A percentile compares a stretch with the other conserved stretches of the same genome.
phyloP scores from a whole-genome alignment of 2,329 filamentous ascomycete species.

The Cadophora sp. region DNA sequence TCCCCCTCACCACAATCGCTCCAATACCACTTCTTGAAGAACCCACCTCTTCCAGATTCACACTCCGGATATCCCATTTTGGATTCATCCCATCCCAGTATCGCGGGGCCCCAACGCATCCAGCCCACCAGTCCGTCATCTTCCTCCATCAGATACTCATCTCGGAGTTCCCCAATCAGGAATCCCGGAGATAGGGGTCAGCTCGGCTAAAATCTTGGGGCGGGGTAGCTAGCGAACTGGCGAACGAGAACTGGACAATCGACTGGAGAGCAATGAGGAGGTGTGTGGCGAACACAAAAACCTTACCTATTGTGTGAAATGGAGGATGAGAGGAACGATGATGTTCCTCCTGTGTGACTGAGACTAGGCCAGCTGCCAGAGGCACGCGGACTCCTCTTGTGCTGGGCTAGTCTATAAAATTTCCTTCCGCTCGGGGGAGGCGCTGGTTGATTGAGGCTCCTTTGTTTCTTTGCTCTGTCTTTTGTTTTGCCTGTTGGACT shows the following conservation, averaged over 20 bases:
- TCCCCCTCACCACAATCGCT: neutral
- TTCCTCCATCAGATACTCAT: neutral
- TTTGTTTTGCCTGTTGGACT: neutral
- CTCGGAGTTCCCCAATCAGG: neutral
- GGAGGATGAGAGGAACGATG: neutral
- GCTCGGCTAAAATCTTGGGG: slow-evolving; percentile 2
- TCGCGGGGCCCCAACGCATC: slow-evolving; percentile 1
- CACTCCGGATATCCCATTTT: slow-evolving; percentile 7
- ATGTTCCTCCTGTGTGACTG: neutral
- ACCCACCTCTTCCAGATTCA: neutral
- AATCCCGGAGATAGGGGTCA: neutral
- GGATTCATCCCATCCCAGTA: neutral
- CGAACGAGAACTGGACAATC: neutral
- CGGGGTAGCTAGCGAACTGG: neutral
- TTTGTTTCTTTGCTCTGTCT: neutral
- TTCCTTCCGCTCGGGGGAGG: neutral
- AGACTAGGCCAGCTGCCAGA: slow-evolving; percentile 11
- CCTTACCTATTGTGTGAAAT: neutral
- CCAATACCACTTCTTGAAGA: neutral
- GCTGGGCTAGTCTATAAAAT: neutral
- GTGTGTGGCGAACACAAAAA: slow-evolving; percentile 7
- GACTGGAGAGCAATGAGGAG: too few species aligned
- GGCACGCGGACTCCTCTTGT: neutral
- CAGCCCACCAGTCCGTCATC: neutral
- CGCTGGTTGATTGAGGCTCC: neutral